phyloP scores from a whole-genome alignment of 164 flowering plant species.

The Piper longum region DNA sequence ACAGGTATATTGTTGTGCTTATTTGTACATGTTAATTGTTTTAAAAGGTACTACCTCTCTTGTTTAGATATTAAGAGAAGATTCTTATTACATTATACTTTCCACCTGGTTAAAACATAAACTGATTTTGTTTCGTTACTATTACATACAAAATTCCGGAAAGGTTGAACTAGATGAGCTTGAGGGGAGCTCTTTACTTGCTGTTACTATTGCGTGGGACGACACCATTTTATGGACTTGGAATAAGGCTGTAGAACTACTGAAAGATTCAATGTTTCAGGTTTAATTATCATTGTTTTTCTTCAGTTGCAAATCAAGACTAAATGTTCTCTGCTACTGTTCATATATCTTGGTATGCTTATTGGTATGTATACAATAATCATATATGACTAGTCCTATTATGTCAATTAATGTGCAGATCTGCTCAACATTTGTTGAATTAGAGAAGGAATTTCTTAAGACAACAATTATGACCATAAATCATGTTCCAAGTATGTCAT shows the following conservation, averaged over 20 bases:
- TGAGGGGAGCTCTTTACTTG: conserved; percentile 73
- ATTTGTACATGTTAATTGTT: neutral
- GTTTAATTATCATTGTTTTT: conserved; percentile 11
- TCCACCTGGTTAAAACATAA: neutral
- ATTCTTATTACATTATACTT: neutral
- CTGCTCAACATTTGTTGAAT: conserved; percentile 28
- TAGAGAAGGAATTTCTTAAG: conserved; percentile 23
- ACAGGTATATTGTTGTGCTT: conserved; percentile 33
- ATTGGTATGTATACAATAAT: neutral
- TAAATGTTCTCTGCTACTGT: too few species aligned
- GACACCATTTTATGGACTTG: conserved; percentile 45
- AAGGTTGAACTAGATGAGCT: conserved; percentile 93
- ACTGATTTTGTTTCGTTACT: too few species aligned
- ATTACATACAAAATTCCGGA: conserved; percentile 12
- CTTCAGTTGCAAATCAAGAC: neutral
- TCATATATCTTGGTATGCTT: too few species aligned
- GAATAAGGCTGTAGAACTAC: conserved; percentile 37
- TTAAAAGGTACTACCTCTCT: neutral
- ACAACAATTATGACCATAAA: conserved; percentile 32
- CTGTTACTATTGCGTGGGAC: conserved; percentile 84
- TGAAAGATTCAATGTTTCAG: conserved; percentile 47
- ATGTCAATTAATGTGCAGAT: conserved; percentile 30
- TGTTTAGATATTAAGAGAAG: neutral
- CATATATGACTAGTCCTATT: neutral
- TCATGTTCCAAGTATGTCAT: conserved; percentile 41